phyloP scores from a whole-genome alignment of 495 filamentous ascomycete species.

The Penicillium argentinense region DNA sequence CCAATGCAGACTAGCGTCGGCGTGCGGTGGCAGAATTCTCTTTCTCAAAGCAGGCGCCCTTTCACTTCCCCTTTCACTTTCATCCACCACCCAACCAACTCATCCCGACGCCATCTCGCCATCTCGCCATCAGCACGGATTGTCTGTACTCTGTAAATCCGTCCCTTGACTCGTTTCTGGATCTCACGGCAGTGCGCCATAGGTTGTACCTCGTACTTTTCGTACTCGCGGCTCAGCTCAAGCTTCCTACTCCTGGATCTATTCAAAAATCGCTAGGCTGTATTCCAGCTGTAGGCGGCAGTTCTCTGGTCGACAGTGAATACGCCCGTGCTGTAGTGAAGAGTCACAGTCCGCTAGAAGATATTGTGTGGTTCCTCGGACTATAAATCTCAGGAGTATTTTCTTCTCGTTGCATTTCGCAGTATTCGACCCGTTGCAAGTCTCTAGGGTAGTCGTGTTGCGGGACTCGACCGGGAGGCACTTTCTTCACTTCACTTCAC shows the following conservation, averaged over 20 bases:
- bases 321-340: constrained; percentile 47
- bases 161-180: constrained; percentile 22
- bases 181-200: constrained; percentile 24
- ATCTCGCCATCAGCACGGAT: constrained; percentile 17
- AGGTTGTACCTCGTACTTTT: constrained; percentile 33
- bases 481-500: too few relatives aligned
- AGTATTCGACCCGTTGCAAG: too few relatives aligned
- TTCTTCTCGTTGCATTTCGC: too few relatives aligned
- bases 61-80: constrained; percentile 17
- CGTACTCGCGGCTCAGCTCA: constrained; percentile 33
- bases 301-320: constrained; percentile 34
- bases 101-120: too few relatives aligned
- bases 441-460: too few relatives aligned
- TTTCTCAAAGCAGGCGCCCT: constrained; percentile 14
- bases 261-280: constrained; percentile 39
- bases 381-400: constrained; percentile 10
- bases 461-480: too few relatives aligned
- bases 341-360: constrained; percentile 30
- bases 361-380: constrained; percentile 7
- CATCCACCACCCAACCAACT: constrained; percentile 17
- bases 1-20: too few relatives aligned
- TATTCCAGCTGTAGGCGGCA: constrained; percentile 49
- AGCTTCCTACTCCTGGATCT: constrained; percentile 17
- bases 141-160: constrained; percentile 28
- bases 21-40: constrained; percentile 13